Base-by-base conservation (phyloP, 73 alveolate species). In the Vitrella brassicaformis region DNA sequence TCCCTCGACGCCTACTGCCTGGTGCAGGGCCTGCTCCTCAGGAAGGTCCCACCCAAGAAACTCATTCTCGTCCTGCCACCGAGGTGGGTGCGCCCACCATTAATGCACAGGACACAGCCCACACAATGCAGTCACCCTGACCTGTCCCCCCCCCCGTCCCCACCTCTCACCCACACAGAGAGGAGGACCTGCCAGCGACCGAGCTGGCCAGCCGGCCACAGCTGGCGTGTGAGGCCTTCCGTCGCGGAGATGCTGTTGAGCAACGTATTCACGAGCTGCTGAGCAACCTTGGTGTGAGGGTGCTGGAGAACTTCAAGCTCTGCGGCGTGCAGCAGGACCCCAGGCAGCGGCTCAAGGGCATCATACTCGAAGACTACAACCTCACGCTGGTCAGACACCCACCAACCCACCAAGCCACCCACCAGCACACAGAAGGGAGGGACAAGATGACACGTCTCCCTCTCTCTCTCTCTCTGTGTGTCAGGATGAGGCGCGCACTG, bases 1-100 rank as follows among this genome's bases (percentile, higher is more conserved):
- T 89, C 94, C 70, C 83, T 94, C 66, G 88, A 94, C 82, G 90
- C 96, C 77, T 90, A 91, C 82, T 87, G 95, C 78, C 85, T 88
- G 74, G 88, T 94, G 71, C 93, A 91, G 82, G 98, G 98, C 66
- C 83, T 94, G 72, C 68, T 94, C 70, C 66, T 85, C 67, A 85
- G 97, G 47, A 89, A 65, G 80, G 80, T 73, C 46, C 80, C 80
- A 7, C 65, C 80, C 25, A 65, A 30, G 73, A 73, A 73, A 73
- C 47, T 73, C 72, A 73, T 73, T 27, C 66, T 73, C 47, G 80
- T 32, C 27, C 69, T 56, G 26, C 69, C 69, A 8, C 69, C 69
- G 7, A 18, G 69, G 30, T 56, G 69, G 28, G 69, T 22, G 29
- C 14, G 56, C 4, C n/a, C n/a, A n/a, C n/a, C n/a, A n/a, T n/a